Base-by-base conservation (phyloP, 1,284 basidiomycete genomes). In the Tranzscheliella williamsii region DNA sequence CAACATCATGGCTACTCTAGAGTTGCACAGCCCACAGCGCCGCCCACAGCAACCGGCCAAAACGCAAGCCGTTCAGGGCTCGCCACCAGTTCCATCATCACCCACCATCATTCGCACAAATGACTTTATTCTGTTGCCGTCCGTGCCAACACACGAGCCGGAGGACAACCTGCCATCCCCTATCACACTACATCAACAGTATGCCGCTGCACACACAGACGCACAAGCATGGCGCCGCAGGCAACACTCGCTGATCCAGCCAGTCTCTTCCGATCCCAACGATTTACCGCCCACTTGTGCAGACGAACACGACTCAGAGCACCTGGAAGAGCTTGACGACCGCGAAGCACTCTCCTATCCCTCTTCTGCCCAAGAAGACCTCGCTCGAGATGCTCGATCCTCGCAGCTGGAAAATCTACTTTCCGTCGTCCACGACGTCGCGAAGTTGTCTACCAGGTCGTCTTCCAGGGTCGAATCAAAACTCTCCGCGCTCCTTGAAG, bases 61-160 rank as follows among this genome's bases (percentile, higher is more conserved):
- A 9, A 34, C 9, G 32, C 9, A 8, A 18, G 18, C 11, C 32
- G 9, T 34, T 9, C 8, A 9, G 11, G 17, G 13, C 18, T 11
- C 18, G 32, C 11, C 17, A 34, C 32, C 32, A 13, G 38, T 41
- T 5, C 61, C 55, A 16, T 36, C 41, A 3, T 55, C 61, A 3
- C 55, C 55, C 32, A 51, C 47, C 47, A 58, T 64, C 51, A 58
- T 64, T 27, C 54, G 61, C 42, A 58, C 54, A 16, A 26, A 41
- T 1, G 55, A 64, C 27, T 52, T 55, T 13, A 62, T 67, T 29
- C 35, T 62, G 15, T 35, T 67, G 12, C 63, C 63, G 21, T 62
- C 63, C 17, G 49, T 63, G 8, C 63, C 63, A 8, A 67, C 63
- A 5, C 63, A 67, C 48, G 63, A 67, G 26, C 63, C 63, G 3